A percentile compares a stretch with the other conserved stretches of the same genome.
Evolutionary conservation across 495 filamentous ascomycete species (phyloP).

Genomic region (Penicillium lividum): DNA sequence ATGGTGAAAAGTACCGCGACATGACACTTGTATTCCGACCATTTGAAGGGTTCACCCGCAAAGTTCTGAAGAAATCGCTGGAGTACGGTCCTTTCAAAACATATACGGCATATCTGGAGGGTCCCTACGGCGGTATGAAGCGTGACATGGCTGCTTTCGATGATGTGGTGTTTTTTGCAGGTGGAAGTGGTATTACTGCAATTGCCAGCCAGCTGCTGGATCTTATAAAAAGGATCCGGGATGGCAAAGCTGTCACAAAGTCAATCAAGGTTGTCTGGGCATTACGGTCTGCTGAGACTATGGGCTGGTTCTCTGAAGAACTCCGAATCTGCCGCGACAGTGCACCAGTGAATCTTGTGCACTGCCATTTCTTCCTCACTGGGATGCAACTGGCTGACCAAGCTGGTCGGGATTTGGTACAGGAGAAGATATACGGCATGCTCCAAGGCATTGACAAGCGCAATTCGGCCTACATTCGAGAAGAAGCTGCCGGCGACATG

Average conservation of each 20-base stretch:
- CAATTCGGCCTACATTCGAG: constrained; percentile 74
- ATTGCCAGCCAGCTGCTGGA: constrained; percentile 87
- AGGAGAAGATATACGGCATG: constrained; percentile 81
- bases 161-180: constrained; percentile 87
- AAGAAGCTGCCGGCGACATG: constrained; percentile 76
- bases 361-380: constrained; percentile 94
- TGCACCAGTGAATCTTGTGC: constrained; percentile 79
- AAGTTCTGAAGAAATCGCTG: constrained; percentile 74
- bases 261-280: constrained; percentile 91
- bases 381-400: constrained; percentile 45
- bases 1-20: constrained; percentile 83
- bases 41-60: constrained; percentile 82
- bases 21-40: constrained; percentile 89
- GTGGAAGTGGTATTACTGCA: constrained; percentile 92
- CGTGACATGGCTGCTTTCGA: constrained; percentile 91
- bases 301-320: constrained; percentile 98
- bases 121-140: constrained; percentile 92
- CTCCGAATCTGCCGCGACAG: constrained; percentile 83
- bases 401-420: constrained; percentile 62
- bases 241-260: constrained; percentile 88
- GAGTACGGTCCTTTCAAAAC: constrained; percentile 82
- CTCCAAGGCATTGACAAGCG: constrained; percentile 81
- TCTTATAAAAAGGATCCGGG: constrained; percentile 90
- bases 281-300: constrained; percentile 82
- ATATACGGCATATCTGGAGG: constrained; percentile 87